Evolutionary conservation across 345 rosid genomes (phyloP).

Genomic region (Citrus maxima): DNA sequence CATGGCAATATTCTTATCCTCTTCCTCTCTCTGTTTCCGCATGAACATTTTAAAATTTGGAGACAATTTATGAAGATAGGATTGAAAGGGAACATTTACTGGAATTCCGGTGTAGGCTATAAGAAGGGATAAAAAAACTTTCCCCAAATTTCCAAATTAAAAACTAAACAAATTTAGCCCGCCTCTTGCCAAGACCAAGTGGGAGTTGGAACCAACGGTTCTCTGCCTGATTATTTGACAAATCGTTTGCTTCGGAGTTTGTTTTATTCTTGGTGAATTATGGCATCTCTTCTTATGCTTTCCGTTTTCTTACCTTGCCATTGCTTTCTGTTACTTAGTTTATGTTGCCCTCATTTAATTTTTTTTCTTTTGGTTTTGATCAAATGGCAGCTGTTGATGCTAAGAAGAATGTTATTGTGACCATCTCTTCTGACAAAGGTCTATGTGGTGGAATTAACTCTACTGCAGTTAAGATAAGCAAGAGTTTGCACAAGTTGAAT

Average conservation of each 20-base stretch:
- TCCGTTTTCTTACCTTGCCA: neutral
- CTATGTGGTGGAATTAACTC: conserved; percentile 99
- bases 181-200: neutral
- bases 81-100: neutral
- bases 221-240: neutral
- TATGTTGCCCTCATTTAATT: conserved; percentile 3
- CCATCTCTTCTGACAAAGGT: conserved; percentile 95
- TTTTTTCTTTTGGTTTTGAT: conserved; percentile 1
- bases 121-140: neutral
- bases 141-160: neutral
- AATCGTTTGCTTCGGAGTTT: neutral
- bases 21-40: neutral
- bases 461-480: conserved; percentile 82
- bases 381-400: conserved; percentile 67
- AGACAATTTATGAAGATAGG: neutral
- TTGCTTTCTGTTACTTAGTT: neutral
- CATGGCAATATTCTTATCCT: neutral
- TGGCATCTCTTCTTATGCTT: neutral
- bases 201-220: neutral
- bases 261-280: neutral
- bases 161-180: neutral
- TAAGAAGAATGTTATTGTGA: conserved; percentile 90
- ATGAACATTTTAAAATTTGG: neutral
- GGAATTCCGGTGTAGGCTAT: neutral
- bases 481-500: conserved; percentile 56